Base-by-base conservation (phyloP, 225 moss, liverwort and hornwort species). In the Physcomitrellopsis africana region DNA sequence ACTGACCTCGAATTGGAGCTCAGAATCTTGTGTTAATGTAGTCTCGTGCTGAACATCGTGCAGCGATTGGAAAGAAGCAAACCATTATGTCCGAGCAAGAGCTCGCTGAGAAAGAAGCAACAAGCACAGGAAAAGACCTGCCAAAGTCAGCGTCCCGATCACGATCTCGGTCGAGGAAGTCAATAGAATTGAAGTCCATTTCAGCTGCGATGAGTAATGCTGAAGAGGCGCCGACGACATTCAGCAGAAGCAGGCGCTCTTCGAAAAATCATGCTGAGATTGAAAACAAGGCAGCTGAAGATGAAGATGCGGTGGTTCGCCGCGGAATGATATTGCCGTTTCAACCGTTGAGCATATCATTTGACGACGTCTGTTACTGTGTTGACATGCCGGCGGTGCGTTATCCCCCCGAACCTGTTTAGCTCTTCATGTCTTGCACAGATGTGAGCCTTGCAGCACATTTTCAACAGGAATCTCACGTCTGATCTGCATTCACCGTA, bases 381-480 rank as follows among this genome's bases (percentile, higher is more conserved):
- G 86, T 91, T 26, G 86, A 86, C 72, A 91, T 91, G 90, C 90
- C 90, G 63, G 63, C 76, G 80, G 87, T 90, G 63, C 58, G 79
- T 70, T 61, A 12, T 51, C 43, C n/a, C n/a, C 7, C 26, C 16
- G 43, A 53, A n/a, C 64, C 24, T 37, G 7, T 63, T 73, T 9
- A 19, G 52, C 42, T 43, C 51, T 60, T 20, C 1, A 41, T 1
- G 11, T 67, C 67, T 19, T 67, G 37, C 67, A 60, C 19, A 8
- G 51, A 17, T 22, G 59, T 44, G n/a, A 65, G 62, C 51, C 19
- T 29, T 14, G 22, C 51, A 32, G 48, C 44, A 26, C 22, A 43
- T 52, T 76, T 9, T 12, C 18, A 5, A 44, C 11, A 65, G 54
- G n/a, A 57, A 70, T 53, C 16, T 19, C 5, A 45, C 15, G 13